Conservation (phyloP, 1,284 basidiomycete species). For the Neolentinus lepideus region DNA sequence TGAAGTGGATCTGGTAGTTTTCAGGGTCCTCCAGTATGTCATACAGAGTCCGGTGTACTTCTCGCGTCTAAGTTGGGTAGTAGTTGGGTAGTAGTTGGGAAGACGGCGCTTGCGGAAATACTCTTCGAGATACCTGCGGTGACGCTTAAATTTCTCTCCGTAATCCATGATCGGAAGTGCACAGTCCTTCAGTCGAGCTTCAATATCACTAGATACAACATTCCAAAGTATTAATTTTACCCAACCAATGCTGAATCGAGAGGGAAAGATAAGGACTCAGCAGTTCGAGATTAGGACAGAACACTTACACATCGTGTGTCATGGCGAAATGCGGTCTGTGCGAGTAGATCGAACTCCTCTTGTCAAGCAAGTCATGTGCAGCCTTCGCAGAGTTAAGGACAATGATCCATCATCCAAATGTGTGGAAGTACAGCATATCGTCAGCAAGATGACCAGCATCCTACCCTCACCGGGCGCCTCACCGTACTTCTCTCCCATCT, state of each 20-base stretch:
- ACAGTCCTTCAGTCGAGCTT: background rate
- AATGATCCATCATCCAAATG: background rate
- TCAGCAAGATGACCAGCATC: background rate
- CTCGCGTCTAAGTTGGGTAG: background rate
- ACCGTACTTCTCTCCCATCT: background rate
- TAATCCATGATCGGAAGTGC: background rate
- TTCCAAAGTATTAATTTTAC: background rate
- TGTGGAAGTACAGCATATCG: background rate
- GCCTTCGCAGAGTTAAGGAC: conserved; percentile 26
- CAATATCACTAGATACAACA: background rate
- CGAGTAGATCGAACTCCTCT: conserved; percentile 14
- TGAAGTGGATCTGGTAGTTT: conserved; percentile 15
- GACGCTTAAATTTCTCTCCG: background rate
- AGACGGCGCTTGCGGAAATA: background rate
- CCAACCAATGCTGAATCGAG: background rate
- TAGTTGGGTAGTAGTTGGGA: conserved; percentile 1
- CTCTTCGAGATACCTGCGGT: background rate
- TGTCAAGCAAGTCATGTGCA: conserved; percentile 29
- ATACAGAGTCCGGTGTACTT: background rate
- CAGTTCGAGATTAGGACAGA: conserved; percentile 6
- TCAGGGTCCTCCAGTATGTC: conserved; percentile 2
- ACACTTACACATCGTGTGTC: conserved; percentile 8
- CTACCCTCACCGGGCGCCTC: background rate
- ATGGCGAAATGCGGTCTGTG: background rate
- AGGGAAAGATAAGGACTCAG: background rate